Conservation (phyloP, 768 basidiomycete genomes). For the Termitomyces sp. region DNA sequence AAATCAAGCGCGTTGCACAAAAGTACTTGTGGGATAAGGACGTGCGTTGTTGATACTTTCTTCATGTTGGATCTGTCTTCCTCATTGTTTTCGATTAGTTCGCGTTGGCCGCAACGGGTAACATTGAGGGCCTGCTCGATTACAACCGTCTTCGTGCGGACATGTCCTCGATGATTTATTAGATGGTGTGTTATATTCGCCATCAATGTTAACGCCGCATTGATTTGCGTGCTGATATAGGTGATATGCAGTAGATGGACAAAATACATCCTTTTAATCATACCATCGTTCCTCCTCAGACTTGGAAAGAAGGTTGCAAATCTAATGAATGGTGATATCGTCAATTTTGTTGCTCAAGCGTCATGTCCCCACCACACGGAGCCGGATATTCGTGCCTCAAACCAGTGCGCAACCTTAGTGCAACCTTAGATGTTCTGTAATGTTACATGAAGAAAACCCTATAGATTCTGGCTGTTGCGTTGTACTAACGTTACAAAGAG, state of each 20-base stretch:
- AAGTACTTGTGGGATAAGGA: slow-evolving; percentile 98
- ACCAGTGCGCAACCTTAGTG: background rate
- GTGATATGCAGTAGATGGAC: slow-evolving; percentile 9
- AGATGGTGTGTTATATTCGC: slow-evolving; percentile 27
- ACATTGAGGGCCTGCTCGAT: slow-evolving; percentile 88
- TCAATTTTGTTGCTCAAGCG: background rate
- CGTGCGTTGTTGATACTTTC: slow-evolving; percentile 41
- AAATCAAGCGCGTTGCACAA: slow-evolving; percentile 92
- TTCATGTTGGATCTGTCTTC: slow-evolving; percentile 3
- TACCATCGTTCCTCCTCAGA: background rate
- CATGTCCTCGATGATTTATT: slow-evolving; percentile 79
- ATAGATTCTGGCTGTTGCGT: background rate
- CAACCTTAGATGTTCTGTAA: background rate
- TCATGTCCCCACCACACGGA: background rate
- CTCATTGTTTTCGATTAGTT: slow-evolving; percentile 40
- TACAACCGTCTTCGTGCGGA: slow-evolving; percentile 88
- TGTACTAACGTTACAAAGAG: background rate
- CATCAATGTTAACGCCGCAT: background rate
- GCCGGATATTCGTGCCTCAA: background rate
- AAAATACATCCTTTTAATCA: slow-evolving; percentile 13
- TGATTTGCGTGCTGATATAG: background rate
- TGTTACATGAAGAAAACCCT: background rate
- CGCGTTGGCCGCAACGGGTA: slow-evolving; percentile 86
- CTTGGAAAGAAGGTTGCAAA: background rate
- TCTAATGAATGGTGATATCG: background rate